A percentile compares a stretch with the other conserved stretches of the same genome.
These are phyloP conservation scores for Leptographium lundbergii DNA, from an alignment of 2,329 filamentous ascomycete genomes.

Conservation along the genomic window DNA sequence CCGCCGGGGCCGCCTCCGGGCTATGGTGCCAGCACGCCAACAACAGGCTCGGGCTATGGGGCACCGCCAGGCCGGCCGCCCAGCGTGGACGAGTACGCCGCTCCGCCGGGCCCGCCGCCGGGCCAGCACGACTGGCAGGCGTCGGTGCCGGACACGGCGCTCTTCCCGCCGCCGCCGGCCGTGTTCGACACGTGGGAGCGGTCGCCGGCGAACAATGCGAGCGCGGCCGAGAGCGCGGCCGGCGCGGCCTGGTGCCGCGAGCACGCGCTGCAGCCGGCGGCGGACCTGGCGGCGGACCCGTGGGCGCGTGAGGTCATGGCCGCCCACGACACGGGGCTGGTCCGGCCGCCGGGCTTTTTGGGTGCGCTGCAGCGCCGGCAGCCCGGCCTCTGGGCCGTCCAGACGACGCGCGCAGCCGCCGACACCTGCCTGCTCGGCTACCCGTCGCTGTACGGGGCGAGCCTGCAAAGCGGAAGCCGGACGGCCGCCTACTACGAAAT, in stretches of 20 bases:
- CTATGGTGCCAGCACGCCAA: too few relatives aligned
- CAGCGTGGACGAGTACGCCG: conserved; percentile 13
- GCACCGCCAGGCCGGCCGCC: conserved; percentile 14
- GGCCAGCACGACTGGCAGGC: conserved; percentile 53
- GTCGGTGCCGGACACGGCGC: conserved; percentile 58
- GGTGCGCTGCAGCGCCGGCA: conserved; percentile 31
- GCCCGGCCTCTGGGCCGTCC: conserved; percentile 40
- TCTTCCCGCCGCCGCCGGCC: conserved; percentile 60
- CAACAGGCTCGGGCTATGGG: too few relatives aligned
- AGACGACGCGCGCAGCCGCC: conserved; percentile 27
- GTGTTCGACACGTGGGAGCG: conserved; percentile 50
- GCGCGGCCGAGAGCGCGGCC: conserved; percentile 30
- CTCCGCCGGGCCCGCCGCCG: conserved; percentile 22
- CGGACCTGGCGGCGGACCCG: conserved; percentile 17
- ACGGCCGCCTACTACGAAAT: conserved; percentile 69
- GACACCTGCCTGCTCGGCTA: conserved; percentile 56
- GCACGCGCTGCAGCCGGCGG: conserved; percentile 44
- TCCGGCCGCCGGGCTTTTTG: conserved; percentile 34
- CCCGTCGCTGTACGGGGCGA: conserved; percentile 54
- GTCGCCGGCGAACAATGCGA: conserved; percentile 58
- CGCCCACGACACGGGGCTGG: conserved; percentile 39
- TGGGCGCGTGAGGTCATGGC: conserved; percentile 29
- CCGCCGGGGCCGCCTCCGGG: conserved; percentile 10
- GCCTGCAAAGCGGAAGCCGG: conserved; percentile 45
- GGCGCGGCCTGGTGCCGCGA: conserved; percentile 53